Evolutionary conservation across 371 early-diverging fungal species (phyloP).

Genomic region (Haplosporangium sp.): DNA sequence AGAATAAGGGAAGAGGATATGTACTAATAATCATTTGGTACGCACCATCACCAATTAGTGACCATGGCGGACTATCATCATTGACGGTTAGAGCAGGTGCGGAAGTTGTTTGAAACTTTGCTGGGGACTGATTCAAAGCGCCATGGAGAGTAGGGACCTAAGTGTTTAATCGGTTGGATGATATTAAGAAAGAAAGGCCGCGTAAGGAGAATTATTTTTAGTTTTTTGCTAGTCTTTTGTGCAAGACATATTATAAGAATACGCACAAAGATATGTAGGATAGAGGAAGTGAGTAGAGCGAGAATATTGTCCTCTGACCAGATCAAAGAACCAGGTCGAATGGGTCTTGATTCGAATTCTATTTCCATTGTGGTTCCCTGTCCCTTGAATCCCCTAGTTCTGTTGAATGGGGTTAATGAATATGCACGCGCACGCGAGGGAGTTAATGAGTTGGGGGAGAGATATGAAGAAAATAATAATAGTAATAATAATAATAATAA

Average conservation of each 20-base stretch:
- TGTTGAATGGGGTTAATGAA: too few species aligned
- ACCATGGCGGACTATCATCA: constrained; percentile 39
- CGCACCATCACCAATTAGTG: constrained; percentile 20
- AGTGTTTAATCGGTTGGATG: background rate
- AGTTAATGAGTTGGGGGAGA: too few species aligned
- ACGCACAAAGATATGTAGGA: constrained; percentile 39
- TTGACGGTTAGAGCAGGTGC: constrained; percentile 12
- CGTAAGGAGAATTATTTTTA: background rate
- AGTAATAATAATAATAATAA: too few species aligned
- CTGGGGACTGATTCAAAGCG: constrained; percentile 4
- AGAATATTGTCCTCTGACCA: constrained; percentile 54
- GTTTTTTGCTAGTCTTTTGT: too few species aligned
- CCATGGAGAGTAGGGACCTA: constrained; percentile 36
- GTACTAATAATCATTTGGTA: background rate
- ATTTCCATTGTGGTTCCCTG: constrained; percentile 22
- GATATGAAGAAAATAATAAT: too few species aligned
- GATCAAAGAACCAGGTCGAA: constrained; percentile 38
- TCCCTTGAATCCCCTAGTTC: too few species aligned
- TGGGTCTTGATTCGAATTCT: constrained; percentile 43
- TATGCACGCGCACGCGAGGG: too few species aligned
- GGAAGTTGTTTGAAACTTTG: constrained; percentile 26
- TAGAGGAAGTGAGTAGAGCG: constrained; percentile 30
- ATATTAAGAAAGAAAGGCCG: background rate
- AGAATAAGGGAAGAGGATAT: too few species aligned
- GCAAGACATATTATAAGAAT: background rate